Evolutionary conservation across 495 filamentous ascomycete genomes (phyloP), one percentile per base, ranked within the genome.

Genomic region (Penicillium argentinense): DNA sequence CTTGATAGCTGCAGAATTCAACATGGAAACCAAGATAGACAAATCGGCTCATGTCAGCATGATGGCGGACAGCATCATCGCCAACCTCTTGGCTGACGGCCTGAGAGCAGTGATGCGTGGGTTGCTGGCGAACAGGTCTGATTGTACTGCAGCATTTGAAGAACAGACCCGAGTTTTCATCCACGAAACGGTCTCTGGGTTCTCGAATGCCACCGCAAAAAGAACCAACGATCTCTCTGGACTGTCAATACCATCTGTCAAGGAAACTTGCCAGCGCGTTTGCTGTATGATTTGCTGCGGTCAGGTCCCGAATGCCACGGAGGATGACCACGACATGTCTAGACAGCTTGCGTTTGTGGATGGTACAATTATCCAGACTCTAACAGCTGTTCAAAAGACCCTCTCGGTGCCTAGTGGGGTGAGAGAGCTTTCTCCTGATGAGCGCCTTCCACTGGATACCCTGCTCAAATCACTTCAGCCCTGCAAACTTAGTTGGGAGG

Each of bases 351-450:
- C 47, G 7, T 38, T 46, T 2, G 54, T 73, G 11, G 70, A 68
- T 53, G 67, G 69, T 9, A 69, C 73, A 32, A 57, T 75, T 12
- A 64, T 75, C 13, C 70, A 73, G 53, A 58, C 66, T 9, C 49
- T 69, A 6, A 67, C 63, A 9, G 70, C 71, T 28, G 59, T 71
- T 11, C 64, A 73, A 14, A 75, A 75, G 52, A 63, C 69, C 26
- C 46, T 64, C 33, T 40, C 27, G 19, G 47, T 24, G 37, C 49
- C 21, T 11, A 49, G 23, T 9, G 58, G 36, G 49, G 17, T 36
- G 16, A 21, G 51, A 19, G 39, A 43, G 9, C 51, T 48, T 11
- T 39, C 51, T 13, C 45, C 27, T 12, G 39, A 47, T 18, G 39
- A 47, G 22, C 29, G 36, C 12, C 16, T 14, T 5, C 26, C 36